Conservation (phyloP, 352 stramenopile genomes). For the Pythium insidiosum region DNA sequence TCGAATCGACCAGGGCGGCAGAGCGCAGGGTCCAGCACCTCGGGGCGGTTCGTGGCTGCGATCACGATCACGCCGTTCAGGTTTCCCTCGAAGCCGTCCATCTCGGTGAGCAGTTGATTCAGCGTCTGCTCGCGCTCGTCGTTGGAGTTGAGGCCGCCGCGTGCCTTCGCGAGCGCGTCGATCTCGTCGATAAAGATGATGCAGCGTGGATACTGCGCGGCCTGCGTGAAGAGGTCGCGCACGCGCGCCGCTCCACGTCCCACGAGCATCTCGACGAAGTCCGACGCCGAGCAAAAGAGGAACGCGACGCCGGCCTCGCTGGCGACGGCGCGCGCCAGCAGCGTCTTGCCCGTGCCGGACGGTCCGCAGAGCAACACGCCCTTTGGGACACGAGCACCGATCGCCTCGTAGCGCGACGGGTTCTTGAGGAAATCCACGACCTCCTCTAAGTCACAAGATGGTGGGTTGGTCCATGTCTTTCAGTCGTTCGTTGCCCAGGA, state of each 20-base stretch:
- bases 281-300: conserved; percentile 93
- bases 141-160: conserved; percentile 87
- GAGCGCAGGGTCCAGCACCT: conserved; percentile 95
- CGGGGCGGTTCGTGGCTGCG: conserved; percentile 93
- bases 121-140: conserved; percentile 95
- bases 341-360: conserved; percentile 93
- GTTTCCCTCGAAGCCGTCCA: conserved; percentile 91
- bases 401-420: conserved; percentile 86
- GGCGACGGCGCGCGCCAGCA: conserved; percentile 89
- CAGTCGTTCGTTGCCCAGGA: no score
- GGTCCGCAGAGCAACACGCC: conserved; percentile 92
- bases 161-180: conserved; percentile 87
- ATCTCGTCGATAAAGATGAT: conserved; percentile 99
- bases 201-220: conserved; percentile 90
- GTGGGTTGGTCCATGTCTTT: no score
- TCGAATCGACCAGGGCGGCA: conserved; percentile 95
- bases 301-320: conserved; percentile 93
- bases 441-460: conserved; percentile 45
- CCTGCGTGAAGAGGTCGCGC: conserved; percentile 91
- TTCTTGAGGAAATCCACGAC: conserved; percentile 94
- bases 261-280: conserved; percentile 97
- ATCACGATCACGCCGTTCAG: conserved; percentile 92
- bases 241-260: conserved; percentile 91
- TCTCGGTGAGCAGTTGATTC: conserved; percentile 89
- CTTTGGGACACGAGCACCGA: conserved; percentile 90